A percentile compares a stretch with the other conserved stretches of the same genome.
phyloP scores from a whole-genome alignment of 2,329 filamentous ascomycete species.

The Myrmaecium sp. region DNA sequence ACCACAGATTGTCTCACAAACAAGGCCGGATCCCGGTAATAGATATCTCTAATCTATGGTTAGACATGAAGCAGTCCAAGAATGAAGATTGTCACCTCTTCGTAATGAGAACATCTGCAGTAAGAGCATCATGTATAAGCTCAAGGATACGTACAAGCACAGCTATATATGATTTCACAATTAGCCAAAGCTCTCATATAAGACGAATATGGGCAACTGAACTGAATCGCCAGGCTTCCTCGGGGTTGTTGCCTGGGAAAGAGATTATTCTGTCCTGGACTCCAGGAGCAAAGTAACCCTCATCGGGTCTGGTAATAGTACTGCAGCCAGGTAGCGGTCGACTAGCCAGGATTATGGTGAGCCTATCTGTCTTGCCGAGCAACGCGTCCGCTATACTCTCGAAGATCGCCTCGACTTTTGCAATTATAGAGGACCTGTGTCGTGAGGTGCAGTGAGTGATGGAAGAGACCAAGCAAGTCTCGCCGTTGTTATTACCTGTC shows the following conservation, averaged over 20 bases:
- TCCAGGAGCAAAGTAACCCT: conserved; percentile 5
- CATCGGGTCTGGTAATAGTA: conserved; percentile 6
- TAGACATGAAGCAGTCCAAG: neutral
- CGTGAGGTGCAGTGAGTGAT: no score
- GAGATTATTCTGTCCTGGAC: conserved; percentile 15
- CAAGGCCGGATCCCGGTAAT: conserved; percentile 57
- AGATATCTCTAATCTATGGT: conserved; percentile 47
- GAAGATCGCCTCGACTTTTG: conserved; percentile 39
- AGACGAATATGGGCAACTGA: conserved; percentile 4
- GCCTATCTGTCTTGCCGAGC: conserved; percentile 27
- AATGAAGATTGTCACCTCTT: conserved; percentile 30
- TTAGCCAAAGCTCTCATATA: conserved; percentile 4
- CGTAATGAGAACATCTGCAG: conserved; percentile 31
- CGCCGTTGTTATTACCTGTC: no score
- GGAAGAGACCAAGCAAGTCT: conserved; percentile 1
- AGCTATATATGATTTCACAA: conserved; percentile 28
- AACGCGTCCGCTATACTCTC: conserved; percentile 34
- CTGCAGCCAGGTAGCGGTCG: conserved; percentile 10
- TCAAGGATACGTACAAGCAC: conserved; percentile 38
- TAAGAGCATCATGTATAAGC: conserved; percentile 35
- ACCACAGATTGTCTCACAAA: conserved; percentile 54
- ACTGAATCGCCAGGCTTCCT: conserved; percentile 44
- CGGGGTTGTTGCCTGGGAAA: conserved; percentile 37
- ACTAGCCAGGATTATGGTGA: conserved; percentile 33
- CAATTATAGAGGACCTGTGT: no score